Evolutionary conservation across 2,329 filamentous ascomycete genomes (phyloP), one percentile per base, ranked within the genome.

Genomic region (Parastagonospora avenae): DNA sequence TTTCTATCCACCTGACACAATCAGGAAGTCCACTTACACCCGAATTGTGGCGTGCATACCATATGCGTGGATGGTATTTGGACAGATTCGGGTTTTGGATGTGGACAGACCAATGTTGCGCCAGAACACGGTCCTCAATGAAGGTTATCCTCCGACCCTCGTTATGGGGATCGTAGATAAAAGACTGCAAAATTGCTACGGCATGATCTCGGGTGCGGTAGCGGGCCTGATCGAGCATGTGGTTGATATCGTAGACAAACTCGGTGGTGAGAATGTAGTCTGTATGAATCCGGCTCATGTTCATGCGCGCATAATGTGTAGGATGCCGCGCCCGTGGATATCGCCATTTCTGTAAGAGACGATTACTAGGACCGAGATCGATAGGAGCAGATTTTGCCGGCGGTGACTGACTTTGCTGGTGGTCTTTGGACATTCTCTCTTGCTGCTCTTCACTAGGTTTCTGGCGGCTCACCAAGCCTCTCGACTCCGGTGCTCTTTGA

Each of bases 241-340:
- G n/a, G 19, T 58, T 58, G 27, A 53, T 36, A 10, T 58, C 52
- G 27, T 55, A 30, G 2, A 58, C 31, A 29, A 58, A 50, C 7
- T 53, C 39, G 12, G 24, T 10, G 3, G 9, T 16, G 9, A 58
- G 24, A 2, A 58, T 37, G 24, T 42, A 58, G 1, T 55, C 41
- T 2, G 49, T 47, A 10, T 51, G 29, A 4, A 55, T 55, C 16
- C 55, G 52, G 24, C 37, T 41, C n/a, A 24, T 10, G 9, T 42
- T 42, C 4, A 35, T 7, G 6, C 51, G 53, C 8, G 46, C 39
- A 10, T 7, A 11, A 7, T 51, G 51, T 8, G 46, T 36, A 10
- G 6, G n/a, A 9, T n/a, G 33, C 36, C 44, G 41, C 8, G 42
- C 28, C 12, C 42, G 44, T 19, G 36, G 15, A 2, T 40, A 10